These are phyloP conservation scores for Stemphylium vesicarium DNA, from an alignment of 2,329 filamentous ascomycete species.

Conservation along the genomic window DNA sequence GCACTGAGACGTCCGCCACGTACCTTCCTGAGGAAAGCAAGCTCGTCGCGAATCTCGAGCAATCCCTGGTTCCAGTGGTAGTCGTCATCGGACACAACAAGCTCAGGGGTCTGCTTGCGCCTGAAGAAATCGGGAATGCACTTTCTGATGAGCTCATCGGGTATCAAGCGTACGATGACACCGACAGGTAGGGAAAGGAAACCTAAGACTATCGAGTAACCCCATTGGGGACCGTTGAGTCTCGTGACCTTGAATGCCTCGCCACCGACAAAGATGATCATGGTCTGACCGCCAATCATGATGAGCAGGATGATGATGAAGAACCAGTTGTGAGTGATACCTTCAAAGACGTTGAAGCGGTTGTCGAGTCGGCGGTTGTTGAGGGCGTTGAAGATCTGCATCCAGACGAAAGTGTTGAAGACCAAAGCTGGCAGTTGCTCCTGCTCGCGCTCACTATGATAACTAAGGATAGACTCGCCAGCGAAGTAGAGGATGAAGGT, in stretches of 20 bases:
- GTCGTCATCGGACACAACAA: slow-evolving; percentile 55
- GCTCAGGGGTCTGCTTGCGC: slow-evolving; percentile 50
- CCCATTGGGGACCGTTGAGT: slow-evolving; percentile 82
- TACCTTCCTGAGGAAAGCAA: slow-evolving; percentile 79
- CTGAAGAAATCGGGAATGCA: slow-evolving; percentile 53
- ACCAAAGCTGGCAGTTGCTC: slow-evolving; percentile 75
- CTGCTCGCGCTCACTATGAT: slow-evolving; percentile 55
- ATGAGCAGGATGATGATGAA: slow-evolving; percentile 84
- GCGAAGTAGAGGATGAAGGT: slow-evolving; percentile 86
- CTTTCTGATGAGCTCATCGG: slow-evolving; percentile 67
- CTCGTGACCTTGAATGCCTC: slow-evolving; percentile 76
- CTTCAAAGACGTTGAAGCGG: slow-evolving; percentile 93
- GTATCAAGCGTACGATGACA: slow-evolving; percentile 79
- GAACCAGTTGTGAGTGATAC: slow-evolving; percentile 82
- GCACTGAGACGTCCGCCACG: slow-evolving; percentile 84
- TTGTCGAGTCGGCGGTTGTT: slow-evolving; percentile 97
- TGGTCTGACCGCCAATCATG: slow-evolving; percentile 87
- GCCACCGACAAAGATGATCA: slow-evolving; percentile 89
- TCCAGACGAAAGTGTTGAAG: slow-evolving; percentile 99
- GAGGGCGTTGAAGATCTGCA: slow-evolving; percentile 99
- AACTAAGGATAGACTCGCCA: slow-evolving; percentile 65
- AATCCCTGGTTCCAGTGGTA: slow-evolving; percentile 72
- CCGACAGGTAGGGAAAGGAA: slow-evolving; percentile 85
- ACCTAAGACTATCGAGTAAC: slow-evolving; percentile 81
- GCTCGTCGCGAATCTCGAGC: slow-evolving; percentile 77